A percentile compares a stretch with the other conserved stretches of the same genome.
phyloP scores from a whole-genome alignment of 2,329 filamentous ascomycete genomes.

The Nigrospora osmanthi region DNA sequence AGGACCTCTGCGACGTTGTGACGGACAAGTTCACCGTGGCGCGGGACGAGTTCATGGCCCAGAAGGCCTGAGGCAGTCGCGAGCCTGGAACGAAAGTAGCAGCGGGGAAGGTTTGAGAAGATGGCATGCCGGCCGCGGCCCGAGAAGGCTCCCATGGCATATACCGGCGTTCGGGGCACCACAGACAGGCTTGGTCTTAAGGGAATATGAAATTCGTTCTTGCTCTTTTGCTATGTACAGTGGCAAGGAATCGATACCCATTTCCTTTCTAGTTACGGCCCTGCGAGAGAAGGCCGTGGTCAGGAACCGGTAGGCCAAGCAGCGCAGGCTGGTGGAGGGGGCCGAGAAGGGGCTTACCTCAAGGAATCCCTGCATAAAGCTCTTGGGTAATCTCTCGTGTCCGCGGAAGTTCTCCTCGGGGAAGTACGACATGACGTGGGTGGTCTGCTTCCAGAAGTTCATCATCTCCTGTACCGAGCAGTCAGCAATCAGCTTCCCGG shows the following conservation, averaged over 20 bases:
- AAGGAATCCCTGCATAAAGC: conserved; percentile 90
- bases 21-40: conserved; percentile 77
- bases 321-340: background rate
- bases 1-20: conserved; percentile 88
- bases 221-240: conserved; percentile 25
- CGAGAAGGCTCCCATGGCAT: background rate
- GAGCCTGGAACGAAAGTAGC: conserved; percentile 3
- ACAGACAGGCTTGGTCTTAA: conserved; percentile 14
- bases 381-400: conserved; percentile 71
- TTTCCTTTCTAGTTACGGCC: conserved; percentile 45
- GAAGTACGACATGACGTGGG: conserved; percentile 96
- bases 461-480: conserved; percentile 68
- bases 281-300: conserved; percentile 19
- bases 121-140: conserved; percentile 1
- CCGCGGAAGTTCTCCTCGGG: conserved; percentile 72
- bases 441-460: conserved; percentile 98
- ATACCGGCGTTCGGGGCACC: conserved; percentile 21
- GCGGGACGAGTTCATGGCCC: conserved; percentile 48
- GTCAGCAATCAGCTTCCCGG: conserved; percentile 5
- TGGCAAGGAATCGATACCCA: conserved; percentile 19
- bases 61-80: background rate
- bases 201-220: conserved; percentile 23
- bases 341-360: conserved; percentile 57
- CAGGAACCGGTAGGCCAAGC: no score
- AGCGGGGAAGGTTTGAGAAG: background rate